Conservation (phyloP, 139 green algal genomes). For the Tetratostichococcus sp. region DNA sequence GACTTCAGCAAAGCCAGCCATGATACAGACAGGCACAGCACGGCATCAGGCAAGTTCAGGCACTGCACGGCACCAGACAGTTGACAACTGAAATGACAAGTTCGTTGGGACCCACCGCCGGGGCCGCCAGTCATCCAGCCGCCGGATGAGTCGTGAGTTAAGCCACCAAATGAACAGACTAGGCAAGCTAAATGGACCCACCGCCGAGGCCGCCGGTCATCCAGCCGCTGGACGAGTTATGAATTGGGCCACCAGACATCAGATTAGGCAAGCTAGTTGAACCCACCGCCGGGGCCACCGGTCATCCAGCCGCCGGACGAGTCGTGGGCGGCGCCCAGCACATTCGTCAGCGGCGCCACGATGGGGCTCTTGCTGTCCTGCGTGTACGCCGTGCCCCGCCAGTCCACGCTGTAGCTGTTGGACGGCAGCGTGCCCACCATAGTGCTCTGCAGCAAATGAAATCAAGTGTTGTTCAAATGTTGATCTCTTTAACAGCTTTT, state of each 20-base stretch:
- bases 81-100: too few species aligned
- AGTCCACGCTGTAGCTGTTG: neutral
- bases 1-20: too few species aligned
- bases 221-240: slow-evolving; percentile 40
- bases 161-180: too few species aligned
- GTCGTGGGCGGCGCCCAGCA: slow-evolving; percentile 6
- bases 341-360: neutral
- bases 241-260: too few species aligned
- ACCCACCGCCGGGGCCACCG: slow-evolving; percentile 29
- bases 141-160: slow-evolving; percentile 30
- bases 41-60: too few species aligned
- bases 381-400: neutral
- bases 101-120: slow-evolving; percentile 15
- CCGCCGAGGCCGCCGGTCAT: slow-evolving; percentile 31
- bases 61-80: too few species aligned
- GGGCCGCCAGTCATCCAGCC: slow-evolving; percentile 41
- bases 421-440: neutral
- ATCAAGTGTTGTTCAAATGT: too few species aligned
- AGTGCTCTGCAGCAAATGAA: neutral
- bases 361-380: neutral
- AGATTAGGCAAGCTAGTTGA: neutral
- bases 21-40: too few species aligned
- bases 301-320: slow-evolving; percentile 44
- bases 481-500: too few species aligned
- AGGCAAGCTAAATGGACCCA: neutral